A percentile compares a stretch with the other conserved stretches of the same genome.
phyloP scores from a whole-genome alignment of 129 eudicot genomes.

The Lonicera japonica region DNA sequence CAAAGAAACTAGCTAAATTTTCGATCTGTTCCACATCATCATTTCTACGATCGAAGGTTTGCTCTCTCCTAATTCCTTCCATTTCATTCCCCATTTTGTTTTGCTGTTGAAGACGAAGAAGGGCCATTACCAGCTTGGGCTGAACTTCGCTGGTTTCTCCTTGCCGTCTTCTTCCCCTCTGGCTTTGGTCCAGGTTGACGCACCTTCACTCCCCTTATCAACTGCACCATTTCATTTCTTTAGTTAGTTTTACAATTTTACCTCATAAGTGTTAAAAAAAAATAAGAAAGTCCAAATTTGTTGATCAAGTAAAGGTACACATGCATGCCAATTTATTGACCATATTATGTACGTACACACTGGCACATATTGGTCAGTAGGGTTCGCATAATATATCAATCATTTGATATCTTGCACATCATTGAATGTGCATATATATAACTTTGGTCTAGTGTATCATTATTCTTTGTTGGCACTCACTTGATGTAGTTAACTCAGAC shows the following conservation, averaged over 20 bases:
- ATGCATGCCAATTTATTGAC: no score
- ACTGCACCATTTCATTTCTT: conserved; percentile 24
- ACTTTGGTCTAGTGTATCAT: no score
- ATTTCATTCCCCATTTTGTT: conserved; percentile 18
- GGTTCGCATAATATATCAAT: background rate
- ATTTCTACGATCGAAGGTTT: background rate
- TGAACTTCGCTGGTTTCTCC: conserved; percentile 43
- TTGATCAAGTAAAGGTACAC: no score
- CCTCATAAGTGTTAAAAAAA: no score
- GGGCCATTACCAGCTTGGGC: conserved; percentile 31
- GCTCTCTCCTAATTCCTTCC: background rate
- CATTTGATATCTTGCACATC: background rate
- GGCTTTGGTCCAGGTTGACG: conserved; percentile 54
- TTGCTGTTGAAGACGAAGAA: conserved; percentile 29
- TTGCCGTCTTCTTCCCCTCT: conserved; percentile 57
- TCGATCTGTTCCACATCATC: background rate
- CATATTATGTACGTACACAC: background rate
- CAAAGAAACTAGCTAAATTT: background rate
- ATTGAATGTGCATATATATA: background rate
- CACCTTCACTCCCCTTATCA: conserved; percentile 94
- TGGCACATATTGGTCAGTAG: background rate
- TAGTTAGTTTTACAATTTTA: background rate
- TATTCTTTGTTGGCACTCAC: no score
- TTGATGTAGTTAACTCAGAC: no score
- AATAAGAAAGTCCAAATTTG: no score